Evolutionary conservation across 2,329 filamentous ascomycete genomes (phyloP).

Genomic region (Cladosporium sp.): DNA sequence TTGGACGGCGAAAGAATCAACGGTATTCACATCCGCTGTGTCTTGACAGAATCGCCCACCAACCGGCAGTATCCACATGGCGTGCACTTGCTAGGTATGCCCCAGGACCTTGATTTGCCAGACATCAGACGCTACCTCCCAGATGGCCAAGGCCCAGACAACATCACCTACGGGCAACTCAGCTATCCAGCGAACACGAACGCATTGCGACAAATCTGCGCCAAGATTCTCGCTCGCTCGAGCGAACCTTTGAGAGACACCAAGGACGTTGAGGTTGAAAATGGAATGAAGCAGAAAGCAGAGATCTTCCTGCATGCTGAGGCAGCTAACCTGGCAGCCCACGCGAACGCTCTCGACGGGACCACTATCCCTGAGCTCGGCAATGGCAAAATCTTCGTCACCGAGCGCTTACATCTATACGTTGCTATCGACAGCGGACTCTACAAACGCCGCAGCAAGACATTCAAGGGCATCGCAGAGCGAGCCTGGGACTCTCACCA

Average conservation of each 20-base stretch:
- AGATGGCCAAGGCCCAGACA: background rate
- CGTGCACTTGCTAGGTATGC: background rate
- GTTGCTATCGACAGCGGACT: background rate
- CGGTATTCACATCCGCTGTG: background rate
- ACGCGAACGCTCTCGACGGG: background rate
- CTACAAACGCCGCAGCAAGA: background rate
- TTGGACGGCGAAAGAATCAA: background rate
- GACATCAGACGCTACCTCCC: background rate
- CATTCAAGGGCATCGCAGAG: background rate
- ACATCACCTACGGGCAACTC: background rate
- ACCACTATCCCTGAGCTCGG: background rate
- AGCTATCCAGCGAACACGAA: background rate
- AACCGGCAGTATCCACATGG: background rate
- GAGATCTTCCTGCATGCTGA: background rate
- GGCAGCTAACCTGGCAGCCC: background rate
- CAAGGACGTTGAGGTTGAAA: background rate
- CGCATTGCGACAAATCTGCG: background rate
- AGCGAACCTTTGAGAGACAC: background rate
- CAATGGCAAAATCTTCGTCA: background rate
- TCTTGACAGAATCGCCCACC: background rate
- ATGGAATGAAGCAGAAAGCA: background rate
- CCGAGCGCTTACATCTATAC: background rate
- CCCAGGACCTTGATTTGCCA: background rate
- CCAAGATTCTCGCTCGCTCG: background rate
- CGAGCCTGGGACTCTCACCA: slow-evolving; percentile 13